Evolutionary conservation across 1,284 basidiomycete species (phyloP), one percentile per base, ranked within the genome.

Genomic region (Boletus chippewaensis): DNA sequence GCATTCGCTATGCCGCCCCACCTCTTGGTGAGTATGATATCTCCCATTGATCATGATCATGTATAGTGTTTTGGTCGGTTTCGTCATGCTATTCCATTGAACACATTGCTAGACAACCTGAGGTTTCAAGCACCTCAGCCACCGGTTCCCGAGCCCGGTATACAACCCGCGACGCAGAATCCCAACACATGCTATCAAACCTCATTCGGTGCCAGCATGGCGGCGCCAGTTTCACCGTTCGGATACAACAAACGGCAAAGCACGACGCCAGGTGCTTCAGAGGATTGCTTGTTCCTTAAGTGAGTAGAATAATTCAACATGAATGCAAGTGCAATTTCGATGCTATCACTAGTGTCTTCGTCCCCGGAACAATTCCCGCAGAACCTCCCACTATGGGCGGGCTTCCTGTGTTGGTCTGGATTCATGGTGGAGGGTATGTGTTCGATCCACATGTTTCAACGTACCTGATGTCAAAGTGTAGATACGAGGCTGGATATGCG

Each of bases 271-370:
- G n/a, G 28, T 20, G 24, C 40, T 29, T 57, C 58, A 9, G 57
- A 58, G 28, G 57, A 60, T 45, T 58, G 56, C 18, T 32, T 58
- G 16, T 58, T 58, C 10, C 52, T 58, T 16, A 58, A 58, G 57
- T 58, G 32, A 60, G 57, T 47, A 31, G 12, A 2, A 22, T 13
- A 18, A 13, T 16, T 2, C 3, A 29, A 39, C 5, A 15, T 1
- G 16, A 15, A 3, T 8, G 10, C 3, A 16, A 18, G 16, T 16
- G 13, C 35, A 12, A 43, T 4, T 18, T 18, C 10, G 16, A 16
- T 15, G 5, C 3, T n/a, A 12, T 4, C 6, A 22, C 7, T 10
- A 60, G 57, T 16, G 59, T 60, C 5, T 50, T 60, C 28, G 28
- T 58, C 0, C 52, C 57, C 2, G 59, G 52, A 18, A 40, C 24